Conservation (phyloP, 148 eudicot genomes). For the Oxyria digyna region DNA sequence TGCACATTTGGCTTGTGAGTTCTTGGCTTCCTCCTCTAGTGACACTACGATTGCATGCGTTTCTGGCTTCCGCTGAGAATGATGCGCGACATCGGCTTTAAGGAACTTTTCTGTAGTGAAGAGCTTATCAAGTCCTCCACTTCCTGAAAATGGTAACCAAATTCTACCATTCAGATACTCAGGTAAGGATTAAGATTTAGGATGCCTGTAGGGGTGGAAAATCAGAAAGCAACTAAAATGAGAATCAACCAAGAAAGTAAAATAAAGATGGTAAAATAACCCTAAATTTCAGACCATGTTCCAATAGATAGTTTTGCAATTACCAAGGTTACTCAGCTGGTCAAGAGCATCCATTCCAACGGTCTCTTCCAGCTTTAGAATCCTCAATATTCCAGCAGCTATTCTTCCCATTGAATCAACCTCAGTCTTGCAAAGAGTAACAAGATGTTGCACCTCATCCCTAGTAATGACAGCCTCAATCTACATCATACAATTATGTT, state of each 20-base stretch:
- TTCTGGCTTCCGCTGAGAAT: slow-evolving; percentile 7
- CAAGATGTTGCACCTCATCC: slow-evolving; percentile 81
- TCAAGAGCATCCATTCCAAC: slow-evolving; percentile 69
- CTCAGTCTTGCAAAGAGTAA: slow-evolving; percentile 69
- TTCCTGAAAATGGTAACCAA: slow-evolving; percentile 34
- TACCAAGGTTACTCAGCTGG: slow-evolving; percentile 87
- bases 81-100: slow-evolving; percentile 18
- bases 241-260: neutral
- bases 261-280: neutral
- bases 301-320: slow-evolving; percentile 4
- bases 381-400: slow-evolving; percentile 63
- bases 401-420: slow-evolving; percentile 83
- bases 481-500: slow-evolving; percentile 19
- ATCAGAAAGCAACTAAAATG: neutral
- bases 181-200: neutral
- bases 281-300: neutral
- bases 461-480: slow-evolving; percentile 89
- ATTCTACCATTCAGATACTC: neutral
- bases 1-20: slow-evolving; percentile 51
- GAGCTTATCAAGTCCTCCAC: slow-evolving; percentile 50
- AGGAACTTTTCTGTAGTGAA: slow-evolving; percentile 30
- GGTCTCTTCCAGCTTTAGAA: slow-evolving; percentile 72
- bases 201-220: neutral
- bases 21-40: slow-evolving; percentile 45
- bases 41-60: slow-evolving; percentile 34